These are phyloP conservation scores for Fusarium tricinctum DNA, from an alignment of 2,329 filamentous ascomycete genomes.

Conservation along the genomic window DNA sequence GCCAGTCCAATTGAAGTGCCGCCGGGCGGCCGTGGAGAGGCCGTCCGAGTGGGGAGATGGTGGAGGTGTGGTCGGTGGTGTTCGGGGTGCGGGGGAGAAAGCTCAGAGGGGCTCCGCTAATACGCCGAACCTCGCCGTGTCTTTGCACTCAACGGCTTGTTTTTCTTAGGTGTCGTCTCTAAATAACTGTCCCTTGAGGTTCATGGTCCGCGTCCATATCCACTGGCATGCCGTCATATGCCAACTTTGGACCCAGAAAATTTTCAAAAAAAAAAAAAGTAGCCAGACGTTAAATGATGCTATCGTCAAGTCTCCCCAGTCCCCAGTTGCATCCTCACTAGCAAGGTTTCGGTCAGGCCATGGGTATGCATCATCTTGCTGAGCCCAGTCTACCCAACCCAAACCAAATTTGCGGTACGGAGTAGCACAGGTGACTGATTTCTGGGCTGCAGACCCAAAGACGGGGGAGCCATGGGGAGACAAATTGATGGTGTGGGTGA, in stretches of 20 bases:
- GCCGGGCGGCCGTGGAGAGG: conserved; percentile 42
- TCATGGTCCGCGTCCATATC: conserved; percentile 20
- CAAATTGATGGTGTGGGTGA: conserved; percentile 35
- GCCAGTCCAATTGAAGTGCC: conserved; percentile 37
- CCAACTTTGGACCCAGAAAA: conserved; percentile 27
- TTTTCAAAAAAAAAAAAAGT: neutral
- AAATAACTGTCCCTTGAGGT: conserved; percentile 19
- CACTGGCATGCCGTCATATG: conserved; percentile 40
- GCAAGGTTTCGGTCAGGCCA: conserved; percentile 44
- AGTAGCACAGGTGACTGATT: conserved; percentile 32
- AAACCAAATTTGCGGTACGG: conserved; percentile 38
- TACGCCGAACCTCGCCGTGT: conserved; percentile 47
- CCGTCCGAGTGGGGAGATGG: conserved; percentile 42
- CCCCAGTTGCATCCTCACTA: conserved; percentile 14
- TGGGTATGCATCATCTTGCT: conserved; percentile 39
- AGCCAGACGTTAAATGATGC: conserved; percentile 15
- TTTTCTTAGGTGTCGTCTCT: conserved; percentile 14
- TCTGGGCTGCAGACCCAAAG: conserved; percentile 25
- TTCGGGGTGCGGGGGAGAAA: conserved; percentile 48
- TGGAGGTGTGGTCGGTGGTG: conserved; percentile 39
- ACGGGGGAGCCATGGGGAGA: conserved; percentile 37
- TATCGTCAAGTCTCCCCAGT: conserved; percentile 26
- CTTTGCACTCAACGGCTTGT: conserved; percentile 33
- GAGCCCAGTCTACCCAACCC: conserved; percentile 38
- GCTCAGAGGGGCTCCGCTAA: conserved; percentile 47